Conservation (phyloP, 106 monocot species). For the Chionographis japonica region DNA sequence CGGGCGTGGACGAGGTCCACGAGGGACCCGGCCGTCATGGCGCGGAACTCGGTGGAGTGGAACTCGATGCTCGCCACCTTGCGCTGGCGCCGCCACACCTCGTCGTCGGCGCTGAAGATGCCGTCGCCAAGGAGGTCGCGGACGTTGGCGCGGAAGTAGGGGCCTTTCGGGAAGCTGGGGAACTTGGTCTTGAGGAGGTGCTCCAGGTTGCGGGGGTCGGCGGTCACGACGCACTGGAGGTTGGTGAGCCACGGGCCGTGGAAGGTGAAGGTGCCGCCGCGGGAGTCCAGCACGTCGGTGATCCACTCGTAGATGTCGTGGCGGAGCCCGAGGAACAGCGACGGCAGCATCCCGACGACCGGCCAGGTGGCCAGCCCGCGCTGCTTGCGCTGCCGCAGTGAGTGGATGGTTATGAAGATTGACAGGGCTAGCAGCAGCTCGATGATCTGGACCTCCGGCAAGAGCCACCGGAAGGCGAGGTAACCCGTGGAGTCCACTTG, state of each 20-base stretch:
- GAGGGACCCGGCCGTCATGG: constrained; percentile 58
- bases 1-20: constrained; percentile 70
- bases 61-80: constrained; percentile 83
- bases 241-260: constrained; percentile 65
- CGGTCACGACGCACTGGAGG: constrained; percentile 76
- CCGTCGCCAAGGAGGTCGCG: constrained; percentile 77
- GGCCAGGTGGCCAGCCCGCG: constrained; percentile 75
- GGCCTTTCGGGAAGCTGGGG: constrained; percentile 78
- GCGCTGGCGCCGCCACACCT: constrained; percentile 69
- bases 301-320: constrained; percentile 85
- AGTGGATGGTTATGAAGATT: constrained; percentile 70
- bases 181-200: constrained; percentile 87
- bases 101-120: constrained; percentile 86
- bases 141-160: constrained; percentile 60
- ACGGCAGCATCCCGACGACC: constrained; percentile 84
- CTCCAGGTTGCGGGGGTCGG: constrained; percentile 91
- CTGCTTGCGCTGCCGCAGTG: constrained; percentile 46
- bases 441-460: constrained; percentile 41
- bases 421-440: constrained; percentile 57
- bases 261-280: constrained; percentile 78
- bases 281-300: constrained; percentile 44
- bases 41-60: constrained; percentile 81
- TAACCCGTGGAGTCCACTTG: not conserved
- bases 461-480: constrained; percentile 7
- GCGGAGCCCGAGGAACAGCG: constrained; percentile 59